These are phyloP conservation scores for Chaetomiaceae sp. DNA, from an alignment of 2,329 filamentous ascomycete genomes.

Conservation along the genomic window DNA sequence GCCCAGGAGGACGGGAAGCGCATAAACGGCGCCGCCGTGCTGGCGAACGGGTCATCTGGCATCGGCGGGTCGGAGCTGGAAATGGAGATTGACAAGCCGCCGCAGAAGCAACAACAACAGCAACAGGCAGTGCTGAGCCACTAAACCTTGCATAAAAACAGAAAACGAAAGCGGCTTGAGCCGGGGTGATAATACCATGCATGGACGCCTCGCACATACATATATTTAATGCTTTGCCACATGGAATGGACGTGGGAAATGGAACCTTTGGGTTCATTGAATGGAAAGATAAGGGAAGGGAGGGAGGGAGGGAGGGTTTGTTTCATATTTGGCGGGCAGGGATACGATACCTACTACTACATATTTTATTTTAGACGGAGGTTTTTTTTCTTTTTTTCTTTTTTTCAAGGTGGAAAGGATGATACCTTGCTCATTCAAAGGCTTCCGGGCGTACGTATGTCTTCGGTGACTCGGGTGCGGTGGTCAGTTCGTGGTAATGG, in stretches of 20 bases:
- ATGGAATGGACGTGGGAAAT: too few relatives aligned
- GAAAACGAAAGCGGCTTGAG: too few relatives aligned
- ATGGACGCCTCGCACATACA: too few relatives aligned
- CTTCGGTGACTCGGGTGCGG: too few relatives aligned
- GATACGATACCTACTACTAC: neutral
- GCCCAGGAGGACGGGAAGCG: slow-evolving; percentile 24
- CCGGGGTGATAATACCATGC: too few relatives aligned
- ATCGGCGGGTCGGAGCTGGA: neutral
- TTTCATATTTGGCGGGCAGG: neutral
- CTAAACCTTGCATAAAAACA: too few relatives aligned
- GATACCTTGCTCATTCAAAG: too few relatives aligned
- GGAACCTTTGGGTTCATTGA: too few relatives aligned
- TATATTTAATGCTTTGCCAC: too few relatives aligned
- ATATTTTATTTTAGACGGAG: neutral
- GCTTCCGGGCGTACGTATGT: too few relatives aligned
- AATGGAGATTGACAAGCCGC: slow-evolving; percentile 18
- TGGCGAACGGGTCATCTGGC: slow-evolving; percentile 17
- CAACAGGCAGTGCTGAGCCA: slow-evolving; percentile 27
- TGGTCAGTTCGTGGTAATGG: too few relatives aligned
- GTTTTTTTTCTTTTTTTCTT: neutral
- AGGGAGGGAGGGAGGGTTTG: neutral
- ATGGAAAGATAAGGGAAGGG: neutral
- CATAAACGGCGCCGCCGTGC: slow-evolving; percentile 36
- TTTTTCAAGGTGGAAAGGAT: neutral
- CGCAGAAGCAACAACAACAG: slow-evolving; percentile 7